Evolutionary conservation across 1,284 basidiomycete genomes (phyloP), one percentile per base, ranked within the genome.

Genomic region (Coriolopsis trogii): DNA sequence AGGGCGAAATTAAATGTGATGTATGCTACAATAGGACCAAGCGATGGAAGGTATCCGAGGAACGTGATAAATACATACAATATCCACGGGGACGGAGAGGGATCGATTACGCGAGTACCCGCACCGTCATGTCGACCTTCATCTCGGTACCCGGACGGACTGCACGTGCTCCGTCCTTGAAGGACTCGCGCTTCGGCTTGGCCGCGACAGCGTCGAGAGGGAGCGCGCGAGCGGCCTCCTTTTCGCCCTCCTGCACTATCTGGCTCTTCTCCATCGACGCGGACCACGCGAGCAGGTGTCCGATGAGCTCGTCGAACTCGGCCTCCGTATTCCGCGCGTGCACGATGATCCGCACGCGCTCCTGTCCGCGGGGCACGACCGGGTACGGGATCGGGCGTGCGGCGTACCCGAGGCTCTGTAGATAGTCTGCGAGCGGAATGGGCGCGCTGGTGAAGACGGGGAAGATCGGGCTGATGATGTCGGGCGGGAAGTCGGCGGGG

Each of bases 311-410:
- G n/a, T 82, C 77, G 1, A 93, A 73, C 28, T 93, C 83, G 36
- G 73, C 73, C 34, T 59, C 63, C n/a, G 83, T 84, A 55, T 92
- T 89, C 4, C 76, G 79, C 0, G 91, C 82, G 65, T 93, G 90
- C 16, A 94, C 65, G 67, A 91, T 93, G 21, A 94, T 78, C 1
- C 92, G 71, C 5, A 94, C 83, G 16, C 91, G 80, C 41, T 91
- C 86, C 52, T 79, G 77, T 4, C 88, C 91, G 53, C 81, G 82
- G 0, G 91, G 89, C 0, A 94, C 92, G 0, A 89, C 93, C 0
- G 89, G 89, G 71, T 81, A 84, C 16, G 82, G 83, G 43, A 94
- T 92, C 0, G 89, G 84, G 4, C 88, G 80, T 0, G 85, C 87
- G 56, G 87, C 80, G 62, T 87, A 72, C 0, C 84, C 84, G 13